Conservation (phyloP, 768 basidiomycete genomes). For the Lepiota venenata region DNA sequence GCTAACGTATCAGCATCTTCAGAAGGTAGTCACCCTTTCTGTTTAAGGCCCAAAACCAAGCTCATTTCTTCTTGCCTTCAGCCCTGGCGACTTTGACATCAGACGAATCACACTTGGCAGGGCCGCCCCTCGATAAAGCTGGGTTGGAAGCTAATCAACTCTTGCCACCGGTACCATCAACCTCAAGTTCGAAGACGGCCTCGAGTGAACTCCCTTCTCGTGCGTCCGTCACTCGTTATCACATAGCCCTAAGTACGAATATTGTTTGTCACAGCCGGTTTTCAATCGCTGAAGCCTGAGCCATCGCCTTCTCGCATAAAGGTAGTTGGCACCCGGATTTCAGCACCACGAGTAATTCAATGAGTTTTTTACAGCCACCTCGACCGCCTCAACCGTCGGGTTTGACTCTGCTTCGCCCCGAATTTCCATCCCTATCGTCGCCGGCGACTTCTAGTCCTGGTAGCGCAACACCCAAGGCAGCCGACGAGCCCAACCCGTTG, state of each 20-base stretch:
- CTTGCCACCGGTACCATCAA: neutral
- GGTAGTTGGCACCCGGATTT: neutral
- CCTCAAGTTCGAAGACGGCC: neutral
- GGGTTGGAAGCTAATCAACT: neutral
- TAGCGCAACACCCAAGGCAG: neutral
- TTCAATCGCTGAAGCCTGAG: neutral
- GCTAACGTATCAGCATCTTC: no score
- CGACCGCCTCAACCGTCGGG: constrained; percentile 24
- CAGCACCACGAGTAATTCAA: no score
- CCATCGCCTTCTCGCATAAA: neutral
- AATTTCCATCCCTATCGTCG: neutral
- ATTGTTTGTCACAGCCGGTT: neutral
- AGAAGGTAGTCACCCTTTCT: no score
- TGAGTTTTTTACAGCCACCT: neutral
- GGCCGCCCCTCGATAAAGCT: neutral
- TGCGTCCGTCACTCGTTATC: neutral
- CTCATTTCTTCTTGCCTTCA: neutral
- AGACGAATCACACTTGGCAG: neutral
- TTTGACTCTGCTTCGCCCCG: constrained; percentile 30
- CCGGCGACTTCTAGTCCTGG: constrained; percentile 10
- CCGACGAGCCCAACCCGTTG: neutral
- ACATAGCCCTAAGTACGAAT: neutral
- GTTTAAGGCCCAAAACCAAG: no score
- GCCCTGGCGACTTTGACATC: neutral
- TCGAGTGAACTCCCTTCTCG: neutral